These are phyloP conservation scores for Gilbertella persicaria DNA, from an alignment of 371 early-diverging fungal genomes.

Conservation along the genomic window DNA sequence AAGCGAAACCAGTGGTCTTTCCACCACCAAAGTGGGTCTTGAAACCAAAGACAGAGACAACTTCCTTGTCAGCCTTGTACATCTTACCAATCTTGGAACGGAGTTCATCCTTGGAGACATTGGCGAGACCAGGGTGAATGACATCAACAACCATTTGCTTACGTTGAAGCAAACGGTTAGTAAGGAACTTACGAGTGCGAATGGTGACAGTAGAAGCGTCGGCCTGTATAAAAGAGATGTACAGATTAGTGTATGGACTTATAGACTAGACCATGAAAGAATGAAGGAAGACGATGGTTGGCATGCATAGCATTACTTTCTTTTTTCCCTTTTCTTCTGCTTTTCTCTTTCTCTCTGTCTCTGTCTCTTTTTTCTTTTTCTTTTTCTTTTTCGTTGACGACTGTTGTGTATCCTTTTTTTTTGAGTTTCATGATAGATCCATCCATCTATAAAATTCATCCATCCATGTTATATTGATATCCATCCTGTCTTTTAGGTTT, in stretches of 20 bases:
- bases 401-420: no score
- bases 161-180: conserved; percentile 97
- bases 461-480: no score
- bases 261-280: no score
- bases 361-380: no score
- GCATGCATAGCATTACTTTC: no score
- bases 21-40: conserved; percentile 98
- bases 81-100: conserved; percentile 95
- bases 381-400: no score
- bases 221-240: conserved; percentile 27
- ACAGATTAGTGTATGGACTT: no score
- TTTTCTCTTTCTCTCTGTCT: no score
- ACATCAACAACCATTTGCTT: conserved; percentile 99
- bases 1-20: conserved; percentile 96
- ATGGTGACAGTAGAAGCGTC: conserved; percentile 83
- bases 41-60: conserved; percentile 95
- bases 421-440: no score
- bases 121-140: conserved; percentile 93
- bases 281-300: no score
- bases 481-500: not conserved
- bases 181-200: conserved; percentile 97
- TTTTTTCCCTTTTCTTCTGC: no score
- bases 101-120: conserved; percentile 91
- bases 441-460: no score
- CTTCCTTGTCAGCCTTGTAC: conserved; percentile 94